A percentile compares a stretch with the other conserved stretches of the same genome.
Evolutionary conservation across 2,329 filamentous ascomycete species (phyloP).

Genomic region (Ilyonectria destructans): DNA sequence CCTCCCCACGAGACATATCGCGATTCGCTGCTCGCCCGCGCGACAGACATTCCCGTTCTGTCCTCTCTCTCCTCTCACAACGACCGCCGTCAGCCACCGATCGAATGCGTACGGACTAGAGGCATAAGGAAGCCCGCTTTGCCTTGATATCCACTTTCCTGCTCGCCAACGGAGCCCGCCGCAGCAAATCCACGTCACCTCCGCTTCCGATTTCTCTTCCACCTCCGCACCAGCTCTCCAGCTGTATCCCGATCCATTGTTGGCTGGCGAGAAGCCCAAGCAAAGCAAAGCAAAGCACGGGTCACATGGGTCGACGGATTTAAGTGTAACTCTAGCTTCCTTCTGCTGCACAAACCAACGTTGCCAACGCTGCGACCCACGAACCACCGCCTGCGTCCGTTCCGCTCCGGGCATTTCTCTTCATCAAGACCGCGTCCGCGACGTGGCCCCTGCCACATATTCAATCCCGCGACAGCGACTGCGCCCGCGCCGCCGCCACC

Average conservation of each 20-base stretch:
- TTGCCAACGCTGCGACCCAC: slow-evolving; percentile 9
- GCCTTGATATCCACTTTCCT: slow-evolving; percentile 17
- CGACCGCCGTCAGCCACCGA: background rate
- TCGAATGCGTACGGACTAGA: slow-evolving; percentile 6
- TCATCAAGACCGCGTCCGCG: slow-evolving; percentile 41
- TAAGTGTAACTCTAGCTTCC: slow-evolving; percentile 28
- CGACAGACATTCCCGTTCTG: background rate
- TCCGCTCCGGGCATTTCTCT: slow-evolving; percentile 12
- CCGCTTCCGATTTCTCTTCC: slow-evolving; percentile 2
- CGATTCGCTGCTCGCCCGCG: background rate
- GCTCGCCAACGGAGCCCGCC: slow-evolving; percentile 23
- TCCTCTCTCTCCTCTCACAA: background rate
- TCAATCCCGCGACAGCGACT: slow-evolving; percentile 27
- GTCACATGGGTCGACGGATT: slow-evolving; percentile 7
- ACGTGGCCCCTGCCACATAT: slow-evolving; percentile 43
- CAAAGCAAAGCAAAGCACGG: slow-evolving; percentile 3
- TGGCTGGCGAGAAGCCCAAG: background rate
- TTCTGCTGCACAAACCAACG: background rate
- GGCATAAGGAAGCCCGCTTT: slow-evolving; percentile 4
- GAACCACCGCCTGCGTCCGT: slow-evolving; percentile 29
- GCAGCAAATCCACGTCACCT: slow-evolving; percentile 28
- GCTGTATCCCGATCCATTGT: background rate
- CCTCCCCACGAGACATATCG: background rate
- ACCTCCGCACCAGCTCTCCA: background rate
- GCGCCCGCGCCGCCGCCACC: slow-evolving; percentile 11